Percentiles rank a stretch among this genome's conserved stretches.
Evolutionary conservation across 2,329 filamentous ascomycete genomes (phyloP).

Genomic region (Clonostachys sp.): DNA sequence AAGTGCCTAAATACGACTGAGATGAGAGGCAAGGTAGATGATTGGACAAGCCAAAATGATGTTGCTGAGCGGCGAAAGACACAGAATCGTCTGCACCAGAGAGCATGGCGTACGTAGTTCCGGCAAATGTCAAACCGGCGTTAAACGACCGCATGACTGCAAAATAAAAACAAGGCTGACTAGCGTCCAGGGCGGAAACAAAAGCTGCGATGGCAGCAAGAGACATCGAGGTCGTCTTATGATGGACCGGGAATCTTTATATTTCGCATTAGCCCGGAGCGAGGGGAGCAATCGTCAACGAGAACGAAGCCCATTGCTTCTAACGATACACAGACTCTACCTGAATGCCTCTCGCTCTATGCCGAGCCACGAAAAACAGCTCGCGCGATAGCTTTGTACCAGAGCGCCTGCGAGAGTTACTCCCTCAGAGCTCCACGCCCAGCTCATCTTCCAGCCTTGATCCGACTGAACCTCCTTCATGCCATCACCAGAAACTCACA

Average conservation of each 20-base stretch:
- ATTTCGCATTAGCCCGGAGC: too few relatives aligned
- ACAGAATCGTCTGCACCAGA: conserved; percentile 15
- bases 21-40: conserved; percentile 8
- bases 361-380: too few relatives aligned
- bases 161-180: too few relatives aligned
- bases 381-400: neutral
- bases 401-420: neutral
- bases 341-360: too few relatives aligned
- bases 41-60: conserved; percentile 24
- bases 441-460: conserved; percentile 2
- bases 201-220: too few relatives aligned
- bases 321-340: too few relatives aligned
- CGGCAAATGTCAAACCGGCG: neutral
- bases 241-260: too few relatives aligned
- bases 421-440: neutral
- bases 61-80: conserved; percentile 12
- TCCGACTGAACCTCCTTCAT: conserved; percentile 5
- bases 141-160: neutral
- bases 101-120: conserved; percentile 9
- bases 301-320: neutral
- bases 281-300: conserved; percentile 26
- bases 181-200: too few relatives aligned
- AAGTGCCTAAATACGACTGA: too few relatives aligned
- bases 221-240: too few relatives aligned
- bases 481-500: conserved; percentile 2